Conservation (phyloP, 1,284 basidiomycete genomes). For the Polyporus tsugae region DNA sequence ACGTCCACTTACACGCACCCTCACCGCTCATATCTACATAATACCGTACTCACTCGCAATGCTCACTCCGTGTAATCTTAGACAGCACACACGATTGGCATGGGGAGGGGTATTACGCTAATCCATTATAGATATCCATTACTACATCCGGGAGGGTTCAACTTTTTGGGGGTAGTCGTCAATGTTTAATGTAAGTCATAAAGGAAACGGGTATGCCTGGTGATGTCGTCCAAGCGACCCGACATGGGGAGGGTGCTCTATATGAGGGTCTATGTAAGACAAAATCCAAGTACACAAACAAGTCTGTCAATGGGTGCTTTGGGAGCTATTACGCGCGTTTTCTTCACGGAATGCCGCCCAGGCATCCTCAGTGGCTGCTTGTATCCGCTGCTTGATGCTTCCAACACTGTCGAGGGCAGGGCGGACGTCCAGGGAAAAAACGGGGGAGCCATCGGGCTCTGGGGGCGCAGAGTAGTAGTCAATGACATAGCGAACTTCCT, state of each 20-base stretch:
- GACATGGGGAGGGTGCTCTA: neutral
- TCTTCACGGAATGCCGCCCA: constrained; percentile 53
- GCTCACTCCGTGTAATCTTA: constrained; percentile 16
- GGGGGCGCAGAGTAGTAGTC: constrained; percentile 95
- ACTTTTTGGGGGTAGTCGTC: constrained; percentile 21
- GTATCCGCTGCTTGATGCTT: constrained; percentile 76
- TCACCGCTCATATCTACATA: constrained; percentile 28
- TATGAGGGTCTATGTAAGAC: neutral
- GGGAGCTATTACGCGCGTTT: constrained; percentile 28
- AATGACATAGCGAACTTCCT: constrained; percentile 92
- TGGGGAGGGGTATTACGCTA: constrained; percentile 20
- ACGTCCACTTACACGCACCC: constrained; percentile 14
- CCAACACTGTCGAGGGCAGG: constrained; percentile 86
- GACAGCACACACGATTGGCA: constrained; percentile 16
- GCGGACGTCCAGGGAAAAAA: constrained; percentile 92
- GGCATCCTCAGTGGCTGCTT: constrained; percentile 74
- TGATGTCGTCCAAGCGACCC: neutral
- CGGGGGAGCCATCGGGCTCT: constrained; percentile 87
- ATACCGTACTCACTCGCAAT: constrained; percentile 25
- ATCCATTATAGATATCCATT: constrained; percentile 30
- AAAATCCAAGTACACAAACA: neutral
- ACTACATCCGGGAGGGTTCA: constrained; percentile 19
- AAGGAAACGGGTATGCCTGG: neutral
- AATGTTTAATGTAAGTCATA: neutral
- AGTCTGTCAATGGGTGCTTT: constrained; percentile 19